Conservation (phyloP, 139 green algal genomes). For the Tetratostichococcus sp. region DNA sequence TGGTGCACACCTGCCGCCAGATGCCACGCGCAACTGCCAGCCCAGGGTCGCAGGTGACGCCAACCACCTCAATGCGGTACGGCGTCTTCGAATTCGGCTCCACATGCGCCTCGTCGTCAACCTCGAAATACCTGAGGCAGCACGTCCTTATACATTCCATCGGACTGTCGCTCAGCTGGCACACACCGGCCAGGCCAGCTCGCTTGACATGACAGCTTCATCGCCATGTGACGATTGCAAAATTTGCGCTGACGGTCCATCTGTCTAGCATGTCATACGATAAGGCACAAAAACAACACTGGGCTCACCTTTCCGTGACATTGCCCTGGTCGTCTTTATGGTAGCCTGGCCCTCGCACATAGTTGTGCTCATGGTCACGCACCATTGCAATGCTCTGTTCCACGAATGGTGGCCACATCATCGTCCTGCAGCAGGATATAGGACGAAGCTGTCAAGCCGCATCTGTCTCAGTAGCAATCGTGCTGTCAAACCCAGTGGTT, state of each 20-base stretch:
- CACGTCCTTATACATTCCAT: too few species aligned
- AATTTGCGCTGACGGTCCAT: too few species aligned
- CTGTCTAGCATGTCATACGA: too few species aligned
- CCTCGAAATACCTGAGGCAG: slow-evolving; percentile 22
- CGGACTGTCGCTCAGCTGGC: too few species aligned
- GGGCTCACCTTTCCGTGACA: slow-evolving; percentile 21
- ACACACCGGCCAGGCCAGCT: too few species aligned
- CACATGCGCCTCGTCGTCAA: slow-evolving; percentile 5
- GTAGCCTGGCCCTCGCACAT: slow-evolving; percentile 37
- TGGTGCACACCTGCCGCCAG: slow-evolving; percentile 31
- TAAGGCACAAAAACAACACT: too few species aligned
- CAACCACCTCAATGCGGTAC: slow-evolving; percentile 47
- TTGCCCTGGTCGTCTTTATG: slow-evolving; percentile 18
- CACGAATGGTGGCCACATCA: slow-evolving; percentile 50
- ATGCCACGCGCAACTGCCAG: slow-evolving; percentile 44
- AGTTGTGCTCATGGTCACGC: slow-evolving; percentile 39
- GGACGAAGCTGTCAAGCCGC: not conserved
- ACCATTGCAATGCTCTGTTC: slow-evolving; percentile 47
- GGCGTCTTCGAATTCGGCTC: slow-evolving; percentile 16
- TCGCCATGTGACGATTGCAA: too few species aligned
- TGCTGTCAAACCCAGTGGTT: too few species aligned
- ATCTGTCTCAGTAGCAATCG: too few species aligned
- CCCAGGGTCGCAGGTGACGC: slow-evolving; percentile 45
- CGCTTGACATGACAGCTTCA: too few species aligned
- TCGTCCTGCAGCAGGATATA: slow-evolving; percentile 29